A percentile compares a stretch with the other conserved stretches of the same genome.
phyloP scores from a whole-genome alignment of 768 basidiomycete genomes.

The Serpula lacrymans region DNA sequence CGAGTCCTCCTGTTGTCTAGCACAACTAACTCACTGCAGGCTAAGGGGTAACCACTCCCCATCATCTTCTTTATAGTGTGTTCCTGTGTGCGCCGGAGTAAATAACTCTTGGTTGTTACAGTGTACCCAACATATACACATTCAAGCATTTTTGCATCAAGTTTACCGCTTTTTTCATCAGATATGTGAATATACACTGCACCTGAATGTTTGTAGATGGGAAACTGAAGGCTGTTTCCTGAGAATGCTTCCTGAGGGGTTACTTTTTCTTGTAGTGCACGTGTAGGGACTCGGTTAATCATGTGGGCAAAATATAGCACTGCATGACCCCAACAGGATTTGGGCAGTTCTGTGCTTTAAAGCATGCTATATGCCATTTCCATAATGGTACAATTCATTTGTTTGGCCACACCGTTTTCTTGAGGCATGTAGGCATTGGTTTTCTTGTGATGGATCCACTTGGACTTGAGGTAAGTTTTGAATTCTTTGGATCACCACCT shows the following conservation, averaged over 20 bases:
- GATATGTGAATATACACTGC: slow-evolving; percentile 22
- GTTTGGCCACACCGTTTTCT: slow-evolving; percentile 3
- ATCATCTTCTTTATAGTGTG: too few relatives aligned
- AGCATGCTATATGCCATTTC: slow-evolving; percentile 1
- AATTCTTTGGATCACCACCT: slow-evolving; percentile 16
- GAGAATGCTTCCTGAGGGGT: slow-evolving; percentile 23
- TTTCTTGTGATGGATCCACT: slow-evolving; percentile 15
- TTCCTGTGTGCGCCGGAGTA: too few relatives aligned
- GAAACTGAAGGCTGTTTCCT: slow-evolving; percentile 17
- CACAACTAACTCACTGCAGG: too few relatives aligned
- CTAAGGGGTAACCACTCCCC: too few relatives aligned
- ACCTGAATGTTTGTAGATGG: slow-evolving; percentile 18
- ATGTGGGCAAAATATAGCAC: slow-evolving; percentile 1
- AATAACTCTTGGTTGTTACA: too few relatives aligned
- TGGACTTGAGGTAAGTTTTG: slow-evolving; percentile 4
- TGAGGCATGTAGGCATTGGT: slow-evolving; percentile 14
- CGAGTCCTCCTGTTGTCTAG: too few relatives aligned
- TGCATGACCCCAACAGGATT: slow-evolving; percentile 6
- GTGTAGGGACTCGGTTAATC: neutral
- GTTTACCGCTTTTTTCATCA: slow-evolving; percentile 16
- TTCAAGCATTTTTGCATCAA: too few relatives aligned
- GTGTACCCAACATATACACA: too few relatives aligned
- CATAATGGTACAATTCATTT: slow-evolving; percentile 4
- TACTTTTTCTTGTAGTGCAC: slow-evolving; percentile 3
- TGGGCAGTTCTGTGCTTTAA: neutral